Evolutionary conservation across 768 basidiomycete species (phyloP), one percentile per base, ranked within the genome.

Genomic region (Suillus subaureus): DNA sequence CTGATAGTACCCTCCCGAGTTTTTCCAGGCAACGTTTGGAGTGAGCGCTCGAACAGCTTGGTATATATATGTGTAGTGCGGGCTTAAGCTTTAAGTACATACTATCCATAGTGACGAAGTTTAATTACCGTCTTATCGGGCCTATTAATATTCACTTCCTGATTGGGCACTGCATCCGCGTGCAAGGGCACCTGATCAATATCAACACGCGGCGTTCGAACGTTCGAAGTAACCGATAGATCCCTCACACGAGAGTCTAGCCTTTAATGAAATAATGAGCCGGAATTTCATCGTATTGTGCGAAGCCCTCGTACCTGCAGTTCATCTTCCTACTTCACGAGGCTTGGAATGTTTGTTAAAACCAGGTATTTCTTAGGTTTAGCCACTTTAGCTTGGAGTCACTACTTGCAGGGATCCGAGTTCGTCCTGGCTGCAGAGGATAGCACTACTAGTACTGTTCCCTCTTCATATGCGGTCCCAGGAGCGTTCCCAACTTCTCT

Each of bases 401-500:
- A 58, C 56, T 58, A 18, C 15, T 8, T 9, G 11, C 37, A 40
- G 15, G 16, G 3, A 3, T 67, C 60, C 23, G 49, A 51, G 23
- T 26, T 26, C 23, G 12, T 55, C n/a, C 16, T 67, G n/a, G 42
- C 43, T 15, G 56, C 66, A 8, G 68, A 47, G 11, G 65, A 40
- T 42, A 71, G 51, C 21, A n/a, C 21, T 33, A 21, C 31, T 3
- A 55, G 11, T 35, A 68, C 72, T 40, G n/a, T 61, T 40, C 66
- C 64, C 62, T 66, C 73, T 16, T 62, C 28, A 35, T 89, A 84
- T 70, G 85, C 88, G 4, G 89, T 76, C 6, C 83, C 88, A 6
- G 89, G 89, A 35, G 70, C 77, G 4, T 91, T 91, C 73, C 90
- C 91, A 2, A 89, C 89, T 2, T 84, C 87, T 6, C 77, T 83